Evolutionary conservation across 208 protist genomes (phyloP), one percentile per base, ranked within the genome.

Genomic region (Acanthamoeba culbertsoni): DNA sequence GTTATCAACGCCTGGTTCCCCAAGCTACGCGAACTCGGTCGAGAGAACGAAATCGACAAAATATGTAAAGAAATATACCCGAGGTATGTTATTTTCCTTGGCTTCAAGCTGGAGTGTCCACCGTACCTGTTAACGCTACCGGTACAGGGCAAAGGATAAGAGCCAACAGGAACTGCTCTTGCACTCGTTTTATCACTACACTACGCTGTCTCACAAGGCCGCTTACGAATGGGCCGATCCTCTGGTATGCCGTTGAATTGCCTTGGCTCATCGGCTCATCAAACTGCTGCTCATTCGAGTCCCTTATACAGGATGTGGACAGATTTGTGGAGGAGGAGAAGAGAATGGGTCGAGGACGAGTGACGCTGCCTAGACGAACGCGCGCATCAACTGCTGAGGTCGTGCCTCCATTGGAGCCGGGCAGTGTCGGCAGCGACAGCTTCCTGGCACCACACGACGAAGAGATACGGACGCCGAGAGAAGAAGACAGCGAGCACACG

Each of bases 181-280:
- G 45, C 40, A 45, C 18, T 10, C 79, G 1, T 88, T 88, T 46
- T 88, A 88, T 20, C 45, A 88, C 14, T 88, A 62, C 79, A 88
- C 79, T 1, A 55, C 79, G 31, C 79, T 88, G n/a, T 63, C 79
- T 8, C 40, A 53, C 46, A 88, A 88, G 35, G 53, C 79, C 8
- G 79, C 79, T 8, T 88, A 88, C 53, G 79, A 88, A 35, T 88
- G 79, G 79, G 79, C 79, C 53, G 79, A 88, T 33, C 79, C 79
- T 7, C 42, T 42, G 45, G 79, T 62, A 31, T 16, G 68, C 3
- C 18, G 46, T 28, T 35, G 33, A 7, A 4, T 28, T 23, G 33
- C 10, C 14, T n/a, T 53, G 14, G 26, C 20, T 53, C n/a, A 6
- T 26, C 5, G 16, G 35, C 42, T 79, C 16, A 26, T 40, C 12